phyloP scores from a whole-genome alignment of 2,329 filamentous ascomycete species.

The Fusarium sp. region DNA sequence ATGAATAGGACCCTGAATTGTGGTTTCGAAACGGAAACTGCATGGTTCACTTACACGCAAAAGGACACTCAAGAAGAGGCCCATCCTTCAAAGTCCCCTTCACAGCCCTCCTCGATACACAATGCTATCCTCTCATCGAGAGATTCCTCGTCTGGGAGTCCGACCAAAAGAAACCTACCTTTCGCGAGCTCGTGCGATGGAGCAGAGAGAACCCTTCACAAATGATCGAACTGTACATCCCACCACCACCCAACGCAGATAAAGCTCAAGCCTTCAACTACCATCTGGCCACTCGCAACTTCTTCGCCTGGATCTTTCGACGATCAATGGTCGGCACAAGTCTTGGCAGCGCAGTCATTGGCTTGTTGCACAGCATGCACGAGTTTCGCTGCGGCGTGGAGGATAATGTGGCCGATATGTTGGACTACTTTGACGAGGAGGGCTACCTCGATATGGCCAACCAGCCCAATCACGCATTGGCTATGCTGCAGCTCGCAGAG shows the following conservation, averaged over 20 bases:
- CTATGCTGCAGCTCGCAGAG: constrained; percentile 75
- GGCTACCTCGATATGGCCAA: constrained; percentile 76
- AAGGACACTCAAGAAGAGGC: constrained; percentile 71
- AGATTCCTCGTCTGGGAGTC: constrained; percentile 56
- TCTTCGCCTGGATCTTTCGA: constrained; percentile 76
- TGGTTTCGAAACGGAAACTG: constrained; percentile 77
- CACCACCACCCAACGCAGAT: constrained; percentile 66
- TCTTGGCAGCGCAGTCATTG: constrained; percentile 72
- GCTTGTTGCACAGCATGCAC: constrained; percentile 73
- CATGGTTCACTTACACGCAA: constrained; percentile 74
- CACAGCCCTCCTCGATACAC: constrained; percentile 64
- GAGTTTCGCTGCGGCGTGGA: constrained; percentile 66
- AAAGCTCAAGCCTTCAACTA: constrained; percentile 68
- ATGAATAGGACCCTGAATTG: constrained; percentile 73
- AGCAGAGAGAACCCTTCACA: constrained; percentile 46
- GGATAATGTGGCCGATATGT: constrained; percentile 70
- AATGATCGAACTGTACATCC: constrained; percentile 74
- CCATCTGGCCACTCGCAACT: constrained; percentile 77
- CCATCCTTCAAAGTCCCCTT: constrained; percentile 76
- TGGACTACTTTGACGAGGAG: constrained; percentile 73
- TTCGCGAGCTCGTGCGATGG: constrained; percentile 50
- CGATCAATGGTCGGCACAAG: constrained; percentile 74
- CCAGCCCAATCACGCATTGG: constrained; percentile 75
- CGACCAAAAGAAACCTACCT: constrained; percentile 35
- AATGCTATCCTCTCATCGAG: constrained; percentile 71